These are phyloP conservation scores for Solanum virginianum DNA, from an alignment of 257 asterid genomes.

Conservation along the genomic window DNA sequence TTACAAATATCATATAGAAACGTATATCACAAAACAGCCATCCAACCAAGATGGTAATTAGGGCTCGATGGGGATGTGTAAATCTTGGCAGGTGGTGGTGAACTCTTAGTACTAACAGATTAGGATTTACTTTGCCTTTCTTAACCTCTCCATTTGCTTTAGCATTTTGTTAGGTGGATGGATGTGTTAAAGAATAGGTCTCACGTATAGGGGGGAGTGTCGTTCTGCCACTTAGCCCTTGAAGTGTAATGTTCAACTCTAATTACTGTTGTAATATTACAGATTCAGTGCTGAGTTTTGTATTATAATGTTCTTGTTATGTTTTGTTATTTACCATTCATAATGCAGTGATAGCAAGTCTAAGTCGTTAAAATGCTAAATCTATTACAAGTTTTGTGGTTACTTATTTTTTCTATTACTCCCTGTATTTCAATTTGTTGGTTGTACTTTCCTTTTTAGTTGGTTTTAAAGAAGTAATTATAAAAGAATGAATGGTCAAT, in stretches of 20 bases:
- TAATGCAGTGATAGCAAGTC: too few relatives aligned
- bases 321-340: too few relatives aligned
- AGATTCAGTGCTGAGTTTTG: background rate
- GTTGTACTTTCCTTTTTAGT: too few relatives aligned
- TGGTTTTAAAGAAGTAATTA: too few relatives aligned
- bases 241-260: background rate
- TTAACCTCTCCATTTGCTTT: background rate
- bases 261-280: background rate
- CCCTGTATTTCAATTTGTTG: too few relatives aligned
- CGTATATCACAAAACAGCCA: too few relatives aligned
- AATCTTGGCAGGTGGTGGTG: constrained; percentile 6
- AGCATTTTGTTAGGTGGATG: background rate
- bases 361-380: too few relatives aligned
- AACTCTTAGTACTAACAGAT: background rate
- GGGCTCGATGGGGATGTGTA: constrained; percentile 1
- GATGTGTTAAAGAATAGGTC: background rate
- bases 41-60: background rate
- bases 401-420: too few relatives aligned
- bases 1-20: too few relatives aligned
- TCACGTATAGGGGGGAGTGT: background rate
- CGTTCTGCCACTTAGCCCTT: background rate
- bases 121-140: background rate
- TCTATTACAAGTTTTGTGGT: too few relatives aligned
- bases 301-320: too few relatives aligned
- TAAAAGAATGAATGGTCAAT: too few relatives aligned